phyloP scores from a whole-genome alignment of 192 early-diverging fungal species.

The Allomyces javanicus region DNA sequence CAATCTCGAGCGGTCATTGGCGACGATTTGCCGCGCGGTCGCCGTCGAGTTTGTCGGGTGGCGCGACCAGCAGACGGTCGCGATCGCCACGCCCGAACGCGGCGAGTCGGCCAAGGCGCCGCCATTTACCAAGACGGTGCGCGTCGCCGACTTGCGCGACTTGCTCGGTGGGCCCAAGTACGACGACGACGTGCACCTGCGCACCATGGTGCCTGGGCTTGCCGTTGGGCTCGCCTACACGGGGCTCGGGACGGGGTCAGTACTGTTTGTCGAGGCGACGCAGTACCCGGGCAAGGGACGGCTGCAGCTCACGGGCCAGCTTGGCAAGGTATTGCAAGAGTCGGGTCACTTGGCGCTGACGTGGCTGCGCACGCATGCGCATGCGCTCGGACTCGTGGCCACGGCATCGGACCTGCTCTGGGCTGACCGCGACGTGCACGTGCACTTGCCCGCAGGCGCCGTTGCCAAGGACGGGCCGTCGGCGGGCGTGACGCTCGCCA shows the following conservation, averaged over 20 bases:
- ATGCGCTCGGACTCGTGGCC: constrained; percentile 27
- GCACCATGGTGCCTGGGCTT: constrained; percentile 44
- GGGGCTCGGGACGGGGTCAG: constrained; percentile 42
- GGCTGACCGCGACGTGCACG: constrained; percentile 51
- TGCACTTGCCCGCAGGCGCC: constrained; percentile 68
- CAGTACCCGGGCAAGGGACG: constrained; percentile 51
- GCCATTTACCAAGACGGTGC: too few relatives aligned
- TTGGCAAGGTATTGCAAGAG: constrained; percentile 76
- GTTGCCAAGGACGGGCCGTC: constrained; percentile 70
- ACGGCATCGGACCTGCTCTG: constrained; percentile 21
- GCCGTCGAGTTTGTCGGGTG: constrained; percentile 43
- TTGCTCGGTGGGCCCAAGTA: constrained; percentile 17
- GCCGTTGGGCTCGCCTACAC: constrained; percentile 70
- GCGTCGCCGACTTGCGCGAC: not conserved
- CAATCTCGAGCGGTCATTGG: constrained; percentile 50
- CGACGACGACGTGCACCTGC: constrained; percentile 49
- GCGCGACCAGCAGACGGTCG: too few relatives aligned
- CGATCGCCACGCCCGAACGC: too few relatives aligned
- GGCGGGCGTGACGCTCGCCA: constrained; percentile 46
- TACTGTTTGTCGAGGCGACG: constrained; percentile 62
- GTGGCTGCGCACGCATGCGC: constrained; percentile 53
- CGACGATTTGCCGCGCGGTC: constrained; percentile 40
- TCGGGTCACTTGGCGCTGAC: constrained; percentile 55
- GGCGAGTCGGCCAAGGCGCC: too few relatives aligned
- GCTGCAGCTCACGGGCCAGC: constrained; percentile 43